These are phyloP conservation scores for Trichoderma guizhouense DNA, from an alignment of 2,329 filamentous ascomycete species.

Conservation along the genomic window DNA sequence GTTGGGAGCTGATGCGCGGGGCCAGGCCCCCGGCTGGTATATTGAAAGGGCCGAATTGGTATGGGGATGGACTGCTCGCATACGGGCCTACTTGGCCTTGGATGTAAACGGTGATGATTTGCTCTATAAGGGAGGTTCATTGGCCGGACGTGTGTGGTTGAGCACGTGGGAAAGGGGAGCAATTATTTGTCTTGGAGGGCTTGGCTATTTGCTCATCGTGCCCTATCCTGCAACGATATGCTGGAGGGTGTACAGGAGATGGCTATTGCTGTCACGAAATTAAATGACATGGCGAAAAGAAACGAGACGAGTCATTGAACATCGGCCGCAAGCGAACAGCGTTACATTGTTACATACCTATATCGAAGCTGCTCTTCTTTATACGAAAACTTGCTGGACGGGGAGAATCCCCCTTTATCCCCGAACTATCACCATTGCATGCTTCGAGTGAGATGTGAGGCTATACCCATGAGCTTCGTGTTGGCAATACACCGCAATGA, in stretches of 20 bases:
- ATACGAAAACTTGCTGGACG: background rate
- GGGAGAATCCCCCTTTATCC: background rate
- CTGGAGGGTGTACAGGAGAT: background rate
- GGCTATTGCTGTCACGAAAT: background rate
- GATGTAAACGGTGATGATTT: background rate
- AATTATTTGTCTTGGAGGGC: background rate
- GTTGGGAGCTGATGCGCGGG: conserved; percentile 9
- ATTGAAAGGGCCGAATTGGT: conserved; percentile 15
- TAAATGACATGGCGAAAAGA: background rate
- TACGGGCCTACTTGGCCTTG: conserved; percentile 13
- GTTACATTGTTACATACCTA: background rate
- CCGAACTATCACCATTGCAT: background rate
- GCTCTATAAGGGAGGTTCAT: background rate
- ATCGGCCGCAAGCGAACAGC: background rate
- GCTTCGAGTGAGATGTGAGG: background rate
- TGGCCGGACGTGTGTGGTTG: background rate
- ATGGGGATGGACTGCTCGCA: conserved; percentile 7
- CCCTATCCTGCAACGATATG: background rate
- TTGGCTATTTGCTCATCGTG: background rate
- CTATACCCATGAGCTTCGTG: background rate
- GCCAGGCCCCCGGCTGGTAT: background rate
- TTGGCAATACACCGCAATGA: background rate
- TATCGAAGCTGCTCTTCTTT: background rate
- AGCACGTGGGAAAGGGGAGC: background rate
- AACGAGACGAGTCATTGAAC: background rate